Evolutionary conservation across 2,329 filamentous ascomycete genomes (phyloP).

Genomic region (Hypoxylon sp.): DNA sequence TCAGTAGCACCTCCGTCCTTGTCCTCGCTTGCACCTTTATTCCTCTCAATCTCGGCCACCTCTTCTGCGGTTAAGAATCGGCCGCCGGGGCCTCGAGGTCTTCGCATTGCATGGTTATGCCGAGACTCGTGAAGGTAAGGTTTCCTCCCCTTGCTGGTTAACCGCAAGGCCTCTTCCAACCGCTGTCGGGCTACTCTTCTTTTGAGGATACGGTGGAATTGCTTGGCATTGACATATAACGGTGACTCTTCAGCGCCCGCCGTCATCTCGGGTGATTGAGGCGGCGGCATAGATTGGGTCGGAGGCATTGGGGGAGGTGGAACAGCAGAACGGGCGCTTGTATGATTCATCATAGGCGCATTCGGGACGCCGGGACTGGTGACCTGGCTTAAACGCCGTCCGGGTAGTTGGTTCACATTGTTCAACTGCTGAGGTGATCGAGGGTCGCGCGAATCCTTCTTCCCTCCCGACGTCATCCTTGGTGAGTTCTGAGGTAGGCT

Average conservation of each 20-base stretch:
- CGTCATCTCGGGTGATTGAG: slow-evolving; percentile 85
- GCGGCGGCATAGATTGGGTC: slow-evolving; percentile 76
- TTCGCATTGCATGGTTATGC: slow-evolving; percentile 98
- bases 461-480: slow-evolving; percentile 77
- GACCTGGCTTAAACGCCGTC: slow-evolving; percentile 82
- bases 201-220: slow-evolving; percentile 98
- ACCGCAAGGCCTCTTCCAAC: slow-evolving; percentile 89
- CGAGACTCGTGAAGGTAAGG: slow-evolving; percentile 97
- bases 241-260: slow-evolving; percentile 87
- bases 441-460: slow-evolving; percentile 79
- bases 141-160: slow-evolving; percentile 96
- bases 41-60: slow-evolving; percentile 88
- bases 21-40: slow-evolving; percentile 62
- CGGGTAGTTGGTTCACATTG: slow-evolving; percentile 71
- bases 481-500: slow-evolving; percentile 81
- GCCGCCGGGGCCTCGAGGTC: slow-evolving; percentile 92
- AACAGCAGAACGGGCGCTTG: slow-evolving; percentile 65
- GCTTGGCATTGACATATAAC: slow-evolving; percentile 97
- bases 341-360: slow-evolving; percentile 82
- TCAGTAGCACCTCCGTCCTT: slow-evolving; percentile 56
- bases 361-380: slow-evolving; percentile 81
- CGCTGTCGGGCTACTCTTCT: slow-evolving; percentile 92
- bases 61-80: slow-evolving; percentile 97
- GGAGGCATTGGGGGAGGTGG: slow-evolving; percentile 73
- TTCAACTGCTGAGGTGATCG: slow-evolving; percentile 83